Evolutionary conservation across 129 eudicot genomes (phyloP).

Genomic region (Helichrysum umbraculigerum): DNA sequence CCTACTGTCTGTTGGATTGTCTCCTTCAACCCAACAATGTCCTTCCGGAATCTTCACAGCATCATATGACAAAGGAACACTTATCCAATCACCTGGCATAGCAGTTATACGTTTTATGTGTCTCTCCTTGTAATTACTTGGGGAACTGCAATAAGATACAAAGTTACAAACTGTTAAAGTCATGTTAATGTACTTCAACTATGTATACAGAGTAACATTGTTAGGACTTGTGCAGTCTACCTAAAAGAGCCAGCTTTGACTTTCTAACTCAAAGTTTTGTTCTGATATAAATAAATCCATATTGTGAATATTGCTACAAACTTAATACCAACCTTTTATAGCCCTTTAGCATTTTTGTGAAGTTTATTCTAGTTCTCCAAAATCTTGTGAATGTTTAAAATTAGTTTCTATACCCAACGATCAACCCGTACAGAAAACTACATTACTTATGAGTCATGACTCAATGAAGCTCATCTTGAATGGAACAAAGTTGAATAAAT

Average conservation of each 20-base stretch:
- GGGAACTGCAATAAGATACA: slow-evolving; percentile 62
- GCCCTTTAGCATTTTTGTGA: not conserved
- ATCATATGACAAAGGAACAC: slow-evolving; percentile 48
- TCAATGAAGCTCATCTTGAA: not conserved
- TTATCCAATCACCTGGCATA: slow-evolving; percentile 91
- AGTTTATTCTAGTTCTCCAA: not conserved
- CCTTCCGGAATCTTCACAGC: slow-evolving; percentile 78
- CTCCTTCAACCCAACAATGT: slow-evolving; percentile 99
- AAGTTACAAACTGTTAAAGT: slow-evolving; percentile 12
- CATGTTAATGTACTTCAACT: not conserved
- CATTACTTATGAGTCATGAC: not conserved
- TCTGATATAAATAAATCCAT: not conserved
- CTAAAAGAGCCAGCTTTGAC: not conserved
- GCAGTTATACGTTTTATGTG: slow-evolving; percentile 71
- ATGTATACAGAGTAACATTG: slow-evolving; percentile 2
- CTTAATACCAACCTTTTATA: not conserved
- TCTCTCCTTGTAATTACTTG: slow-evolving; percentile 69
- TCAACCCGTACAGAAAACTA: not conserved
- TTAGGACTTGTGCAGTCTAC: not conserved
- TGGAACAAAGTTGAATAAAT: slow-evolving; percentile 3
- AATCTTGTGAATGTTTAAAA: not conserved
- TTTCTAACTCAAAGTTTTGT: slow-evolving; percentile 4
- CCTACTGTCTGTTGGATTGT: slow-evolving; percentile 63
- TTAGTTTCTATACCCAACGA: not conserved
- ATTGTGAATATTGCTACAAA: not conserved